Conservation (phyloP, 2,329 filamentous ascomycete genomes). For the Neonectria neomacrospora region DNA sequence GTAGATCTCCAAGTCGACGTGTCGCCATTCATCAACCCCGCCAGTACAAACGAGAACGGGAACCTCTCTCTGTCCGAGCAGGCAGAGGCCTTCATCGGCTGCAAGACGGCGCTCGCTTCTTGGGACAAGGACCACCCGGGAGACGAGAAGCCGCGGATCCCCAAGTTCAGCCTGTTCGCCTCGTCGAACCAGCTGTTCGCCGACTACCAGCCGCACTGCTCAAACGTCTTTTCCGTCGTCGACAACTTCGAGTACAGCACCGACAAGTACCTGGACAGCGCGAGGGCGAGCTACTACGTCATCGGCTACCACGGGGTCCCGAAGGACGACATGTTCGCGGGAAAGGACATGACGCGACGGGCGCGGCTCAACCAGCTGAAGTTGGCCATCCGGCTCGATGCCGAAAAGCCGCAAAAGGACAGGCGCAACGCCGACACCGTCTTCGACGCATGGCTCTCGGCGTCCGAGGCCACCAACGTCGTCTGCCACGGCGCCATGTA, state of each 20-base stretch:
- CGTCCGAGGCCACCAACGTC: slow-evolving; percentile 26
- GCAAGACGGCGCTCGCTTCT: slow-evolving; percentile 33
- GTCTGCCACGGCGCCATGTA: slow-evolving; percentile 53
- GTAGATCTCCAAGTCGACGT: slow-evolving; percentile 54
- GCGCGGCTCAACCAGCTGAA: too few relatives aligned
- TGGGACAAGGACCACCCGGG: slow-evolving; percentile 25
- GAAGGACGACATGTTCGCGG: slow-evolving; percentile 37
- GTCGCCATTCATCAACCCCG: slow-evolving; percentile 50
- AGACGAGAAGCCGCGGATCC: slow-evolving; percentile 12
- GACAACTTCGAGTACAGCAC: slow-evolving; percentile 52
- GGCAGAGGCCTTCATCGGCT: slow-evolving; percentile 56
- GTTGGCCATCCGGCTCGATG: too few relatives aligned
- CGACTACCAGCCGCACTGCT: slow-evolving; percentile 54
- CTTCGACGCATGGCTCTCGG: slow-evolving; percentile 32
- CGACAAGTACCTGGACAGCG: slow-evolving; percentile 38
- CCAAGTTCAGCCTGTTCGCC: slow-evolving; percentile 28
- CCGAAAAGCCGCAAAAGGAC: slow-evolving; percentile 16
- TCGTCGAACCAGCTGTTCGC: slow-evolving; percentile 52
- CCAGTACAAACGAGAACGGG: slow-evolving; percentile 12
- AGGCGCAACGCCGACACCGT: slow-evolving; percentile 28
- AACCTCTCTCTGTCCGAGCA: slow-evolving; percentile 50
- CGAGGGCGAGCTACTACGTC: slow-evolving; percentile 52
- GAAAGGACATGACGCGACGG: too few relatives aligned
- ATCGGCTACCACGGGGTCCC: slow-evolving; percentile 53
- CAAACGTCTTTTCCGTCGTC: slow-evolving; percentile 55